These are phyloP conservation scores for Metschnikowia gruessii DNA, from an alignment of 805 yeast genomes.

Conservation along the genomic window DNA sequence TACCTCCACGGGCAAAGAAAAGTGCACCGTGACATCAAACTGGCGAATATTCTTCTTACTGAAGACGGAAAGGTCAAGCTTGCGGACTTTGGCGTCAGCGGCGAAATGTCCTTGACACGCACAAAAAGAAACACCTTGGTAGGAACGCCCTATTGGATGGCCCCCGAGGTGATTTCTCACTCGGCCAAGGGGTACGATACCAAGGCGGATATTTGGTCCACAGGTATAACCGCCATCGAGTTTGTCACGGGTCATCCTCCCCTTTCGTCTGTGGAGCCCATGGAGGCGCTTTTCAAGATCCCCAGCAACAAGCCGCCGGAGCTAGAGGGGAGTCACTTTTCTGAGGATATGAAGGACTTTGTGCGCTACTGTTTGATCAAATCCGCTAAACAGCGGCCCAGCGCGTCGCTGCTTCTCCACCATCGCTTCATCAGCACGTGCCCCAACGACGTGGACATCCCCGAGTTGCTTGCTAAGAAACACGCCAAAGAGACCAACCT, in stretches of 20 bases:
- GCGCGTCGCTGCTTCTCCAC: constrained; percentile 53
- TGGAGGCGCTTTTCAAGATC: constrained; percentile 69
- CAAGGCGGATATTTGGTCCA: constrained; percentile 93
- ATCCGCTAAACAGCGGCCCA: constrained; percentile 63
- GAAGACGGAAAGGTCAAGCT: constrained; percentile 77
- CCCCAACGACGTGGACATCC: constrained; percentile 12
- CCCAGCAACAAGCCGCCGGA: constrained; percentile 65
- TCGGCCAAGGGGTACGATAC: constrained; percentile 62
- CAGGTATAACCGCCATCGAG: constrained; percentile 91
- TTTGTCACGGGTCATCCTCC: constrained; percentile 84
- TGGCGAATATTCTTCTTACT: constrained; percentile 85
- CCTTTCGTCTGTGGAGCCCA: constrained; percentile 64
- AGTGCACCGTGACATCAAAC: constrained; percentile 94
- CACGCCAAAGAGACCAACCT: constrained; percentile 20
- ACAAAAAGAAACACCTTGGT: constrained; percentile 83
- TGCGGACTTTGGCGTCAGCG: constrained; percentile 97
- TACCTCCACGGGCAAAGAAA: constrained; percentile 85
- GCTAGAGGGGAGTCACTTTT: constrained; percentile 41
- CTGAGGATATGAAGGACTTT: constrained; percentile 61
- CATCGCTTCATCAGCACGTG: constrained; percentile 47
- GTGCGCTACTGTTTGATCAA: constrained; percentile 63
- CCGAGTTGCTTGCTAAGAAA: constrained; percentile 10
- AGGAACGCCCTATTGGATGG: constrained; percentile 98
- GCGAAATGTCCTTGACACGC: constrained; percentile 90
- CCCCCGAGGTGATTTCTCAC: constrained; percentile 82